Percentiles rank a stretch among this genome's conserved stretches.
phyloP scores from a whole-genome alignment of 2,329 filamentous ascomycete species.

The Aspergillus floridensis region DNA sequence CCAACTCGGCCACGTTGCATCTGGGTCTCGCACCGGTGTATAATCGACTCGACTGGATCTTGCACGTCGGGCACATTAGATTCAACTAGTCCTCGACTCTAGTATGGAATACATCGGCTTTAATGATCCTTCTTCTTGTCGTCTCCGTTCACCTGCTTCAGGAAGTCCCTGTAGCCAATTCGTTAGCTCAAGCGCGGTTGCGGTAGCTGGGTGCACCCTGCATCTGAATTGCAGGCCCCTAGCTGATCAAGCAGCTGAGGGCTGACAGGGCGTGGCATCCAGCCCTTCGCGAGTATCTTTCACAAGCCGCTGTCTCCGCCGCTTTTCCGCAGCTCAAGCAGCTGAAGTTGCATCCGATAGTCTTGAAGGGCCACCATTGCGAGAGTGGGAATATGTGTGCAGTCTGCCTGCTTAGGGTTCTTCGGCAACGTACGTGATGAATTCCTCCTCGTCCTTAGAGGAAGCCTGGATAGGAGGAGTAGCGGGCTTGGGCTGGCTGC shows the following conservation, averaged over 20 bases:
- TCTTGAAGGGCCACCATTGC: no score
- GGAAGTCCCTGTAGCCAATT: conserved; percentile 44
- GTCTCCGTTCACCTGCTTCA: conserved; percentile 50
- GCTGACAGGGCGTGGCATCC: no score
- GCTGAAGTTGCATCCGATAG: no score
- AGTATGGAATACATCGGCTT: conserved; percentile 9
- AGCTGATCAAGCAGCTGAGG: no score
- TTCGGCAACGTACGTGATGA: conserved; percentile 58
- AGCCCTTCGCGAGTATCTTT: no score
- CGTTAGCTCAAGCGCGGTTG: conserved; percentile 1
- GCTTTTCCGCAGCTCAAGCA: no score
- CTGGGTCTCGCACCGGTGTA: neutral
- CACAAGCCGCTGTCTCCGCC: no score
- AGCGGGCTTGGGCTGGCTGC: conserved; percentile 44
- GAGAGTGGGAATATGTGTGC: no score
- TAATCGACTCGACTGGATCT: neutral
- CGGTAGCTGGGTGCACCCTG: no score
- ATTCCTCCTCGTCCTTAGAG: conserved; percentile 67
- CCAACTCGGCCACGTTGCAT: neutral
- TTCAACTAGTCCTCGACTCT: conserved; percentile 11
- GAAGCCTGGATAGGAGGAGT: conserved; percentile 61
- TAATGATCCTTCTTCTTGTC: conserved; percentile 47
- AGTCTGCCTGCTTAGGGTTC: no score
- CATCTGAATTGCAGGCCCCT: no score
- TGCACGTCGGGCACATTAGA: neutral